Percentiles rank a stretch among this genome's conserved stretches.
These are phyloP conservation scores for Paecilomyces variotii DNA, from an alignment of 2,329 filamentous ascomycete species.

Conservation along the genomic window DNA sequence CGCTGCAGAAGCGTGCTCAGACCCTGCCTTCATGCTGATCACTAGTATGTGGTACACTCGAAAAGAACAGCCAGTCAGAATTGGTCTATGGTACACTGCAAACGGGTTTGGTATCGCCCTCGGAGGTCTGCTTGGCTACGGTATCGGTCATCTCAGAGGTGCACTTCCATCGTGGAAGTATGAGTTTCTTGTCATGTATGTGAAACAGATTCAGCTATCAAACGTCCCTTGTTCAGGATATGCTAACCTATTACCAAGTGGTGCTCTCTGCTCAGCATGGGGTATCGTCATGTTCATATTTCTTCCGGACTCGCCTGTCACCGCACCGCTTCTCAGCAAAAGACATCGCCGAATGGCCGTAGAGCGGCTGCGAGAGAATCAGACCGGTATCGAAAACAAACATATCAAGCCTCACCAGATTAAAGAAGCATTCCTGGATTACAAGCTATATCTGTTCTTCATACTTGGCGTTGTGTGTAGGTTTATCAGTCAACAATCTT, in stretches of 20 bases:
- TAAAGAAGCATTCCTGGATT: constrained; percentile 48
- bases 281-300: constrained; percentile 51
- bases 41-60: constrained; percentile 60
- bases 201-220: neutral
- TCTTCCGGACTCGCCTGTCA: constrained; percentile 51
- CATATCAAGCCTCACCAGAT: constrained; percentile 48
- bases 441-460: constrained; percentile 53
- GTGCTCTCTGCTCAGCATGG: constrained; percentile 50
- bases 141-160: constrained; percentile 53
- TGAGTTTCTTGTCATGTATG: constrained; percentile 57
- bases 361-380: constrained; percentile 47
- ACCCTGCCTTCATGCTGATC: constrained; percentile 57
- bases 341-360: constrained; percentile 49
- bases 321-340: constrained; percentile 43
- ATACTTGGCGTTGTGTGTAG: constrained; percentile 40
- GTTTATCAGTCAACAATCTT: constrained; percentile 1
- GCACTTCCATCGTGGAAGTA: constrained; percentile 56
- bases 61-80: constrained; percentile 53
- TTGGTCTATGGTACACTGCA: constrained; percentile 52
- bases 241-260: constrained; percentile 13
- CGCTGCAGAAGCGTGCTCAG: constrained; percentile 49
- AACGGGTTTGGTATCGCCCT: constrained; percentile 54
- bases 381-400: constrained; percentile 53
- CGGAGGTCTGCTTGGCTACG: constrained; percentile 50
- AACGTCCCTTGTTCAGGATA: no score